phyloP scores from a whole-genome alignment of 192 early-diverging fungal genomes.

The Entrophospora sp. region DNA sequence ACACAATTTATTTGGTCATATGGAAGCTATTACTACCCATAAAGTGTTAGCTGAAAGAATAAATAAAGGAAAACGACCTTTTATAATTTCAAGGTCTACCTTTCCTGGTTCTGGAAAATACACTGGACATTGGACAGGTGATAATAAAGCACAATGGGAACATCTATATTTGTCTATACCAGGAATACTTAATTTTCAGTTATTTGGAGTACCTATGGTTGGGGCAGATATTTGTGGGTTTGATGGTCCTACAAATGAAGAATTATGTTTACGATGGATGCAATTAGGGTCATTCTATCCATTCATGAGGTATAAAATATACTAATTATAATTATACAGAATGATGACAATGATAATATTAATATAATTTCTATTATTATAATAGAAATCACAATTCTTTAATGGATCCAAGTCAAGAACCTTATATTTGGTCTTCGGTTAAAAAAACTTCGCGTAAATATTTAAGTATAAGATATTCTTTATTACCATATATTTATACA shows the following conservation, averaged over 20 bases:
- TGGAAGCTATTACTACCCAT: constrained; percentile 5
- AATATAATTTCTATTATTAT: neutral
- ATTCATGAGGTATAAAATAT: constrained; percentile 23
- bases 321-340: neutral
- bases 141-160: constrained; percentile 56
- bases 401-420: constrained; percentile 43
- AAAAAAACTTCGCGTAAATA: constrained; percentile 45
- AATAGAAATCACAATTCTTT: constrained; percentile 53
- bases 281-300: constrained; percentile 59
- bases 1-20: constrained; percentile 14
- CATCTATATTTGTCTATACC: constrained; percentile 54
- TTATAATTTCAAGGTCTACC: constrained; percentile 5
- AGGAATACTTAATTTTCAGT: constrained; percentile 52
- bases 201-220: constrained; percentile 63
- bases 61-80: constrained; percentile 3
- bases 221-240: constrained; percentile 72
- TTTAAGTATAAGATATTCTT: constrained; percentile 46
- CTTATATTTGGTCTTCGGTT: constrained; percentile 52
- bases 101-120: constrained; percentile 47
- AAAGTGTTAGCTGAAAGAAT: neutral
- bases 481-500: constrained; percentile 60
- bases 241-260: constrained; percentile 43
- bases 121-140: constrained; percentile 45
- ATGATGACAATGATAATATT: constrained; percentile 9
- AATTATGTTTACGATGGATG: constrained; percentile 60